Evolutionary conservation across 345 rosid genomes (phyloP).

Genomic region (Corymbia maculata): DNA sequence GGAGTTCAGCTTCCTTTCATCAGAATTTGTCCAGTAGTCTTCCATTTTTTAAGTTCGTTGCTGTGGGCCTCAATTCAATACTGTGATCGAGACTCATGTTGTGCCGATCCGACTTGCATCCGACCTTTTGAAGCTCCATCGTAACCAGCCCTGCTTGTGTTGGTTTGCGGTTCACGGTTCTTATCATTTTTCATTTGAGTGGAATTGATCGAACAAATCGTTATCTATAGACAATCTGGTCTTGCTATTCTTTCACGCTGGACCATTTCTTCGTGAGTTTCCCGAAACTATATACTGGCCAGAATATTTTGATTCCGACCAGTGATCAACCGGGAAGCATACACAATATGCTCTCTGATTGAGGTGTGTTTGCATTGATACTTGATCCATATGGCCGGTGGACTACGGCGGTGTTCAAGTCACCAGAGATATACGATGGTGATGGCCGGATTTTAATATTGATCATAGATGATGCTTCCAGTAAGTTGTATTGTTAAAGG

Average conservation of each 20-base stretch:
- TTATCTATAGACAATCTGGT: neutral
- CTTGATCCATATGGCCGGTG: neutral
- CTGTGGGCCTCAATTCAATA: no score
- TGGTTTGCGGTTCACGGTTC: neutral
- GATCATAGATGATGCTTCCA: neutral
- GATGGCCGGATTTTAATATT: neutral
- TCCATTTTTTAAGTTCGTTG: neutral
- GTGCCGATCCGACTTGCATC: neutral
- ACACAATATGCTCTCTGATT: neutral
- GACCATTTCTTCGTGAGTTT: neutral
- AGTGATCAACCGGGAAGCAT: neutral
- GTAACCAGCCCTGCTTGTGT: neutral
- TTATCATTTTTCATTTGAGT: neutral
- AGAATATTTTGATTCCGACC: neutral
- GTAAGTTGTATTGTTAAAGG: neutral
- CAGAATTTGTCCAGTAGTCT: neutral
- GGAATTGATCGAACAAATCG: rapidly evolving
- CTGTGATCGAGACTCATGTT: neutral
- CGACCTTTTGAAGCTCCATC: neutral
- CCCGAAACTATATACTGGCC: neutral
- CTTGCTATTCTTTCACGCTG: neutral
- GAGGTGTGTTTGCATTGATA: neutral
- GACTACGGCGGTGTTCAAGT: neutral
- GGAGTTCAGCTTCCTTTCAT: neutral
- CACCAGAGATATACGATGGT: neutral